Conservation (phyloP, 768 basidiomycete genomes). For the Inosperma sp. region DNA sequence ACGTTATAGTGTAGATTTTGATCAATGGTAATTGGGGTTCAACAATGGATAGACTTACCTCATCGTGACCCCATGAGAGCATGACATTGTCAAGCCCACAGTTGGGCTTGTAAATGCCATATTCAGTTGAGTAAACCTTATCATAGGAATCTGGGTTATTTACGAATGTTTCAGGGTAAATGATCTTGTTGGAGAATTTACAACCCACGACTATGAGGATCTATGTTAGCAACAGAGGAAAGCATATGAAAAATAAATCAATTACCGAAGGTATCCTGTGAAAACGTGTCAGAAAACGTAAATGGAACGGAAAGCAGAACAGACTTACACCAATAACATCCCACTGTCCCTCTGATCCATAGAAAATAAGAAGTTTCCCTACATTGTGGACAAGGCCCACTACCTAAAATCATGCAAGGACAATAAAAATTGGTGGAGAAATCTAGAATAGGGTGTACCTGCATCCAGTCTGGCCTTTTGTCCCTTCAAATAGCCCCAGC, state of each 20-base stretch:
- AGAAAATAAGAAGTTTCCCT: constrained; percentile 80
- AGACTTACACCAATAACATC: constrained; percentile 79
- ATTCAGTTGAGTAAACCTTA: constrained; percentile 61
- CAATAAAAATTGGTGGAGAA: background rate
- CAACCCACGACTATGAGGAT: too few relatives aligned
- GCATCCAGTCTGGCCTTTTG: constrained; percentile 91
- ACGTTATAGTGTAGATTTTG: constrained; percentile 71
- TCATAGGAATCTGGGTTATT: constrained; percentile 66
- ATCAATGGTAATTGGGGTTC: constrained; percentile 7
- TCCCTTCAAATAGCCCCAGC: constrained; percentile 81
- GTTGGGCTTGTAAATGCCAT: constrained; percentile 71
- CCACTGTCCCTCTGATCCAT: constrained; percentile 88
- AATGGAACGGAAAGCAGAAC: constrained; percentile 4
- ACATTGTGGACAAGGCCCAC: constrained; percentile 88
- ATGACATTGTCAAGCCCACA: too few relatives aligned
- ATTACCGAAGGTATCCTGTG: constrained; percentile 43
- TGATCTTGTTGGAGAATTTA: too few relatives aligned
- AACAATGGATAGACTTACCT: too few relatives aligned
- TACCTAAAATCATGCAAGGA: constrained; percentile 35
- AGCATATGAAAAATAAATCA: constrained; percentile 4
- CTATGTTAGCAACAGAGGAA: constrained; percentile 5
- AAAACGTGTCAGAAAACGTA: constrained; percentile 2
- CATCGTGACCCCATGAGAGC: too few relatives aligned
- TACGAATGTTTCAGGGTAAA: constrained; percentile 67
- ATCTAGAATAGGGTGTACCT: constrained; percentile 32